Conservation (phyloP, 1,139 yeast species). For the Blastobotrys buckinghamii region DNA sequence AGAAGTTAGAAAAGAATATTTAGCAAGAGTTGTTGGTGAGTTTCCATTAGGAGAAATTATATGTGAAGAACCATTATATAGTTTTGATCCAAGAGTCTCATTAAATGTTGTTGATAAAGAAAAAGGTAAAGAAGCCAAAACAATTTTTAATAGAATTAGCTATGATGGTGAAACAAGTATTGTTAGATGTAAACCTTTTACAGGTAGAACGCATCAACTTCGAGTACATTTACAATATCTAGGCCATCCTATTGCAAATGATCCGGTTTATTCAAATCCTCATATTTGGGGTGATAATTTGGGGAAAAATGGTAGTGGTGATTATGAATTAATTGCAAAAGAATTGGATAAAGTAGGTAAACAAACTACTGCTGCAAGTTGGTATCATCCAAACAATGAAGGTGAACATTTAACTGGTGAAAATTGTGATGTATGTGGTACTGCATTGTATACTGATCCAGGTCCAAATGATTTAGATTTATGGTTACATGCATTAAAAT, state of each 20-base stretch:
- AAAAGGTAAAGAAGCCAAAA: constrained; percentile 55
- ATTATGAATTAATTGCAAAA: constrained; percentile 41
- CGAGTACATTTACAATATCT: constrained; percentile 84
- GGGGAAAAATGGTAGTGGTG: constrained; percentile 48
- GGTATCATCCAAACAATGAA: constrained; percentile 39
- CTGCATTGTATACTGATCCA: constrained; percentile 82
- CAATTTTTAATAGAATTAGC: constrained; percentile 49
- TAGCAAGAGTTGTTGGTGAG: constrained; percentile 82
- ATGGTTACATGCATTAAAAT: constrained; percentile 86
- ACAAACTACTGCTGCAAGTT: constrained; percentile 57
- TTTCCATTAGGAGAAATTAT: constrained; percentile 53
- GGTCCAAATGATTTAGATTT: constrained; percentile 77
- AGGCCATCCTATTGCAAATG: constrained; percentile 91
- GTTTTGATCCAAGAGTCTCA: constrained; percentile 74
- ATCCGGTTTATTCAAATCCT: constrained; percentile 73
- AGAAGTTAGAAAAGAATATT: constrained; percentile 71
- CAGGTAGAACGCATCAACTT: constrained; percentile 95
- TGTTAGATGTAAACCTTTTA: constrained; percentile 75
- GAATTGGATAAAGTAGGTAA: constrained; percentile 64
- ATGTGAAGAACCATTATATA: constrained; percentile 64
- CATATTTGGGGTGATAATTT: constrained; percentile 64
- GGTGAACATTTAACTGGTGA: constrained; percentile 61
- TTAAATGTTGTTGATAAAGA: constrained; percentile 60
- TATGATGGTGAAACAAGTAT: constrained; percentile 61
- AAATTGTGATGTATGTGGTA: constrained; percentile 58